Percentiles rank a stretch among this genome's conserved stretches.
Evolutionary conservation across 805 yeast species (phyloP).

Genomic region (Wickerhamomyces bisporus): DNA sequence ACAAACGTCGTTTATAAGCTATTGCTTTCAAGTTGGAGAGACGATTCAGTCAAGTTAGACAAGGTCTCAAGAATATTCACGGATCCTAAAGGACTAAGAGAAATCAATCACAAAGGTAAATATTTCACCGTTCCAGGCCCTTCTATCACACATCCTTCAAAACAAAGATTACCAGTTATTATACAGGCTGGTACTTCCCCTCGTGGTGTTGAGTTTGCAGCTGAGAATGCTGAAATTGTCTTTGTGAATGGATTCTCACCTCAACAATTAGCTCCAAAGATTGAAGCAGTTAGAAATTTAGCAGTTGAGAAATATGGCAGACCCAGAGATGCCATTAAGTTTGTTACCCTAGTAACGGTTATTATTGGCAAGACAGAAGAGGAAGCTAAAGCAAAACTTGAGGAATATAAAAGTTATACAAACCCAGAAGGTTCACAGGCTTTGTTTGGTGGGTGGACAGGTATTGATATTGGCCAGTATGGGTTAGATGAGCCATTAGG

Average conservation of each 20-base stretch:
- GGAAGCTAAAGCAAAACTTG: slow-evolving; percentile 29
- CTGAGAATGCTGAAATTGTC: slow-evolving; percentile 36
- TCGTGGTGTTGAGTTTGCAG: slow-evolving; percentile 34
- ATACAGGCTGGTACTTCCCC: slow-evolving; percentile 38
- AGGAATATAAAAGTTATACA: slow-evolving; percentile 25
- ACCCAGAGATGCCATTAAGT: slow-evolving; percentile 27
- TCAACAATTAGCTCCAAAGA: background rate
- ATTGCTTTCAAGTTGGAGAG: slow-evolving; percentile 34
- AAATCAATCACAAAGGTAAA: slow-evolving; percentile 33
- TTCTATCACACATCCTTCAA: slow-evolving; percentile 33
- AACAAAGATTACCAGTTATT: slow-evolving; percentile 36
- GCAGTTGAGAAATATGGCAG: slow-evolving; percentile 11
- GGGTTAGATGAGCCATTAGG: slow-evolving; percentile 29
- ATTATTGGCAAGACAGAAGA: slow-evolving; percentile 33
- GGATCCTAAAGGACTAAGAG: slow-evolving; percentile 31
- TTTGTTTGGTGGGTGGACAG: slow-evolving; percentile 37
- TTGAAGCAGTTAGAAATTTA: background rate
- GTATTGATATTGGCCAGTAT: slow-evolving; percentile 31
- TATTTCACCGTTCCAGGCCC: slow-evolving; percentile 36
- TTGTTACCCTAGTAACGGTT: slow-evolving; percentile 29
- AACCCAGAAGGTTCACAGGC: slow-evolving; percentile 36
- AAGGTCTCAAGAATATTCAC: slow-evolving; percentile 23
- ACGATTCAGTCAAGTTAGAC: slow-evolving; percentile 26
- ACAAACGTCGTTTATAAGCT: slow-evolving; percentile 31
- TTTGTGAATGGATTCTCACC: slow-evolving; percentile 19